Evolutionary conservation across 202 grass and related monocot genomes (phyloP).

Genomic region (Hordeum pubiflorum): DNA sequence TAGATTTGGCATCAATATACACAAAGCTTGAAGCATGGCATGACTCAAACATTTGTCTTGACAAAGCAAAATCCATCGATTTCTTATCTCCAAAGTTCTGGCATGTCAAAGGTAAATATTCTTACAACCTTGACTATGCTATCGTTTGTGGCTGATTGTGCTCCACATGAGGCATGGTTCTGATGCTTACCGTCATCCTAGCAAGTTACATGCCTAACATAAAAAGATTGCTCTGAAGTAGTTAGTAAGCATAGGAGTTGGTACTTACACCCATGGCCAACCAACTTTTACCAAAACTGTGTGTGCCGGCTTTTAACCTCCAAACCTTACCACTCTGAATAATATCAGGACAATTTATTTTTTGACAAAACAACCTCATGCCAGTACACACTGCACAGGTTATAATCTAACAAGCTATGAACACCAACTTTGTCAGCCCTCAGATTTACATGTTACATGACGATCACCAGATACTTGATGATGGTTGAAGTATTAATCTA

Average conservation of each 20-base stretch:
- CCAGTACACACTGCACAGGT: neutral
- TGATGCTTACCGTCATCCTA: neutral
- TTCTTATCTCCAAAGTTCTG: conserved; percentile 63
- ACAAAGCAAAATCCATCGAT: conserved; percentile 56
- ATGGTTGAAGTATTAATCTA: conserved; percentile 1
- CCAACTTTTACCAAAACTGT: neutral
- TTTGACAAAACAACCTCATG: neutral
- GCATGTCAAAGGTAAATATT: conserved; percentile 68
- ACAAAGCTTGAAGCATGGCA: conserved; percentile 67
- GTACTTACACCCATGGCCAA: neutral
- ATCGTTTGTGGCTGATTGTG: conserved; percentile 3
- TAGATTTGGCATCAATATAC: conserved; percentile 87
- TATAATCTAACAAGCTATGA: neutral
- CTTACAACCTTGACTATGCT: conserved; percentile 4
- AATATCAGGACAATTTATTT: neutral
- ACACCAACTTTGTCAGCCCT: neutral
- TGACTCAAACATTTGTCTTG: conserved; percentile 70
- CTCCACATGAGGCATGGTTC: neutral
- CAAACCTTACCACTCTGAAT: neutral
- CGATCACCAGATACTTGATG: neutral
- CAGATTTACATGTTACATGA: neutral
- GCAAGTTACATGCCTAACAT: neutral
- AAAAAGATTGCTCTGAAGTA: neutral
- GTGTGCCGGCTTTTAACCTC: neutral
- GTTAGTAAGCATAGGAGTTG: neutral